A percentile compares a stretch with the other conserved stretches of the same genome.
phyloP scores from a whole-genome alignment of 2,329 filamentous ascomycete genomes.

The Saccharata proteae region DNA sequence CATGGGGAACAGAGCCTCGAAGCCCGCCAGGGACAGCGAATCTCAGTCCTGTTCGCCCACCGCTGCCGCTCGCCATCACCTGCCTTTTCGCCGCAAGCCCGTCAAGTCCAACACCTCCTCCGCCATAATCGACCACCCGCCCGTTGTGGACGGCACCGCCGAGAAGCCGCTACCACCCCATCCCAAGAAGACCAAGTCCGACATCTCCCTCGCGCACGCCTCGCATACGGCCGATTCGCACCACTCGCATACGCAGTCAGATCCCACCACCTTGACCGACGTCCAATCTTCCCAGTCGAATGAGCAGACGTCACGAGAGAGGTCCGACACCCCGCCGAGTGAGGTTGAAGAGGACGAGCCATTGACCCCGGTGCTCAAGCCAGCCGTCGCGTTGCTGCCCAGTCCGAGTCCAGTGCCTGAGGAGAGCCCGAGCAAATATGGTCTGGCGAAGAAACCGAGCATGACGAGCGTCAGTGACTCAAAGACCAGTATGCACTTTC shows the following conservation, averaged over 20 bases:
- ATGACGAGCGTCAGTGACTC: slow-evolving; percentile 1
- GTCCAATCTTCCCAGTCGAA: not conserved
- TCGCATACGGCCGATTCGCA: not conserved
- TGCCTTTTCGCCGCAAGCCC: slow-evolving; percentile 8
- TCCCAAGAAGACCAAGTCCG: slow-evolving; percentile 2
- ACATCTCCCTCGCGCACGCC: not conserved
- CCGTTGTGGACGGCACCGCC: no score
- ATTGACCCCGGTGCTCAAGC: slow-evolving; percentile 8
- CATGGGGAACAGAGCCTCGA: slow-evolving; percentile 17
- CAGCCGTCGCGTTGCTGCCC: slow-evolving; percentile 7
- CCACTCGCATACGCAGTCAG: not conserved
- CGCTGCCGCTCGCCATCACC: slow-evolving; percentile 1
- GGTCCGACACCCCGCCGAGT: slow-evolving; percentile 6
- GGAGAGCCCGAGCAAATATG: slow-evolving; percentile 11
- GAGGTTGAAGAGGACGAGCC: slow-evolving; percentile 8
- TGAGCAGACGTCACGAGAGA: slow-evolving; percentile 1
- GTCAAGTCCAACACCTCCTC: slow-evolving; percentile 3
- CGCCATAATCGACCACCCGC: no score
- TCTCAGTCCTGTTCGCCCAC: slow-evolving; percentile 5
- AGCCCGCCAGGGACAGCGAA: slow-evolving; percentile 8
- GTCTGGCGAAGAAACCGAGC: slow-evolving; percentile 10
- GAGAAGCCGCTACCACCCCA: no score
- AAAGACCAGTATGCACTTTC: slow-evolving; percentile 15
- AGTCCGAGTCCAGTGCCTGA: slow-evolving; percentile 9
- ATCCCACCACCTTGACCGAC: not conserved